Percentiles rank a stretch among this genome's conserved stretches.
These are phyloP conservation scores for Enteropsectra breve DNA, from an alignment of 371 early-diverging fungal species.

Conservation along the genomic window DNA sequence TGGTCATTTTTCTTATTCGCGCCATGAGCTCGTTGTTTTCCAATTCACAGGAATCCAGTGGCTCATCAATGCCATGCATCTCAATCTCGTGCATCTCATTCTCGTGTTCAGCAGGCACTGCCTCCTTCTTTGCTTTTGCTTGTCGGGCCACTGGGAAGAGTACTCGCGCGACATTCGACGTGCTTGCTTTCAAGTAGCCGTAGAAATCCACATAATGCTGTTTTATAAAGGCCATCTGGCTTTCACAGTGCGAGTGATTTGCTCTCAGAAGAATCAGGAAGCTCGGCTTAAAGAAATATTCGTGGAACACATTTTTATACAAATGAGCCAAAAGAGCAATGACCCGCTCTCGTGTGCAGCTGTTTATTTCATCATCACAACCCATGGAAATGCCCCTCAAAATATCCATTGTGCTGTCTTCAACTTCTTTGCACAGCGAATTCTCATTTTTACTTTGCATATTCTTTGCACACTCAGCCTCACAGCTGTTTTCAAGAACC, in stretches of 20 bases:
- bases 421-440: neutral
- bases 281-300: conserved; percentile 41
- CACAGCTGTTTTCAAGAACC: conserved; percentile 31
- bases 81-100: too few relatives aligned
- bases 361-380: neutral
- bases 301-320: neutral
- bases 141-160: neutral
- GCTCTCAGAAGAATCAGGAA: conserved; percentile 20
- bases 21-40: too few relatives aligned
- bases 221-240: conserved; percentile 13
- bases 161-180: neutral
- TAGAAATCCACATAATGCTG: conserved; percentile 8
- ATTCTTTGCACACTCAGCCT: conserved; percentile 17
- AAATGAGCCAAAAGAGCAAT: conserved; percentile 22
- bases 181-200: neutral
- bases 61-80: too few relatives aligned
- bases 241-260: neutral
- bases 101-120: neutral
- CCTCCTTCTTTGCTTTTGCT: neutral
- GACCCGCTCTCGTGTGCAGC: conserved; percentile 17
- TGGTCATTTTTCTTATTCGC: too few relatives aligned
- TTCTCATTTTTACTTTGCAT: neutral
- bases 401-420: conserved; percentile 1
- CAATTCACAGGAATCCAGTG: too few relatives aligned
- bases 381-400: neutral